Conservation (phyloP, 1,284 basidiomycete species). For the Laetiporus sulphureus region DNA sequence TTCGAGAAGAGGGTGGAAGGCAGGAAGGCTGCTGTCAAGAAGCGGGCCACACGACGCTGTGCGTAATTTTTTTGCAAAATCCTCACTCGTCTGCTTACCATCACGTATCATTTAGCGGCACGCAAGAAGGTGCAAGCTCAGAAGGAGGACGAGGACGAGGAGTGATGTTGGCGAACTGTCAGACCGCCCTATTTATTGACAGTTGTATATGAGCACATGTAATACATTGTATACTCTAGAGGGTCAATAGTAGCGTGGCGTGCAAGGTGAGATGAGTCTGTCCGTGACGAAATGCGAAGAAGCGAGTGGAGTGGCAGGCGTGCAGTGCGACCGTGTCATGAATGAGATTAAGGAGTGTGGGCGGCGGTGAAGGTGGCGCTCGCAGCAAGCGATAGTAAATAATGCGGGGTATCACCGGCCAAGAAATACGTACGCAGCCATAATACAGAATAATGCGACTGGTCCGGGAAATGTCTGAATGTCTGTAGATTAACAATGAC, state of each 20-base stretch:
- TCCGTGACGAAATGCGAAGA: slow-evolving; percentile 1
- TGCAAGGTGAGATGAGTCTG: slow-evolving; percentile 1
- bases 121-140: slow-evolving; percentile 17
- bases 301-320: slow-evolving; percentile 6
- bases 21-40: slow-evolving; percentile 77
- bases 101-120: slow-evolving; percentile 15
- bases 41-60: slow-evolving; percentile 44
- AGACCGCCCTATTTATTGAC: slow-evolving; percentile 11
- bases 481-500: not conserved
- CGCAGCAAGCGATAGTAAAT: not conserved
- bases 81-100: not conserved
- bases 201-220: slow-evolving; percentile 21
- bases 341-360: slow-evolving; percentile 5
- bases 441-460: slow-evolving; percentile 4
- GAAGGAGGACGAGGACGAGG: slow-evolving; percentile 12
- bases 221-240: slow-evolving; percentile 21
- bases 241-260: not conserved
- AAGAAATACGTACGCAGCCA: slow-evolving; percentile 6
- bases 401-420: slow-evolving; percentile 1
- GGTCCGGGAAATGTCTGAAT: not conserved
- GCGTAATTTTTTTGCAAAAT: slow-evolving; percentile 6
- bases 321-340: not conserved
- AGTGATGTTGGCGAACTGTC: slow-evolving; percentile 5
- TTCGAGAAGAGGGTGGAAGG: slow-evolving; percentile 79
- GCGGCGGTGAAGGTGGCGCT: not conserved